These are phyloP conservation scores for Hypocreales sp. DNA, from an alignment of 2,329 filamentous ascomycete species.

Conservation along the genomic window DNA sequence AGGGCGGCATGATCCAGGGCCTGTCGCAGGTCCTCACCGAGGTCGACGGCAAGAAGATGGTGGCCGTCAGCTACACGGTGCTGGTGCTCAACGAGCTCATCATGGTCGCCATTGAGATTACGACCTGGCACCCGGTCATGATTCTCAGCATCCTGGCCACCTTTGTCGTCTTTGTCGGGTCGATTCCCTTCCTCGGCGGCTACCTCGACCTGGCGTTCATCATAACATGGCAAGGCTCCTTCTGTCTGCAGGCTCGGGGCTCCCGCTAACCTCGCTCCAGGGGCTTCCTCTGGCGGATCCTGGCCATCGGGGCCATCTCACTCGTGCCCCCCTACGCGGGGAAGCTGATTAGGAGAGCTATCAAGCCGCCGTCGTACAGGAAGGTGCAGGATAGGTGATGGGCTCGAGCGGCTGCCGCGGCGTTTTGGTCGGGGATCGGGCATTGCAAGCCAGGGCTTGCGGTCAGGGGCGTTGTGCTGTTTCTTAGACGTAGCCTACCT, in stretches of 20 bases:
- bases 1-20: slow-evolving; percentile 92
- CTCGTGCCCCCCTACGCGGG: slow-evolving; percentile 75
- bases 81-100: slow-evolving; percentile 87
- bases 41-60: slow-evolving; percentile 59
- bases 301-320: slow-evolving; percentile 64
- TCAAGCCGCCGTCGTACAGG: slow-evolving; percentile 86
- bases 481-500: no score
- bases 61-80: slow-evolving; percentile 81
- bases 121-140: slow-evolving; percentile 94
- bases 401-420: not conserved
- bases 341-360: slow-evolving; percentile 69
- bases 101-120: slow-evolving; percentile 95
- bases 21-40: slow-evolving; percentile 77
- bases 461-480: no score
- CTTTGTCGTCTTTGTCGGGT: slow-evolving; percentile 62
- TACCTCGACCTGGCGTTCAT: slow-evolving; percentile 83
- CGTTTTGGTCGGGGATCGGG: slow-evolving; percentile 2
- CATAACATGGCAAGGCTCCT: slow-evolving; percentile 40
- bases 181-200: slow-evolving; percentile 70
- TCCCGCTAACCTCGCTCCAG: slow-evolving; percentile 18
- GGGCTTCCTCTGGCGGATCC: slow-evolving; percentile 79
- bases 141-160: slow-evolving; percentile 73
- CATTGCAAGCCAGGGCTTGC: slow-evolving; percentile 1
- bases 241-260: not conserved
- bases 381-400: slow-evolving; percentile 64